Conservation (phyloP, 805 yeast species). For the Yamadazyma philogaea region DNA sequence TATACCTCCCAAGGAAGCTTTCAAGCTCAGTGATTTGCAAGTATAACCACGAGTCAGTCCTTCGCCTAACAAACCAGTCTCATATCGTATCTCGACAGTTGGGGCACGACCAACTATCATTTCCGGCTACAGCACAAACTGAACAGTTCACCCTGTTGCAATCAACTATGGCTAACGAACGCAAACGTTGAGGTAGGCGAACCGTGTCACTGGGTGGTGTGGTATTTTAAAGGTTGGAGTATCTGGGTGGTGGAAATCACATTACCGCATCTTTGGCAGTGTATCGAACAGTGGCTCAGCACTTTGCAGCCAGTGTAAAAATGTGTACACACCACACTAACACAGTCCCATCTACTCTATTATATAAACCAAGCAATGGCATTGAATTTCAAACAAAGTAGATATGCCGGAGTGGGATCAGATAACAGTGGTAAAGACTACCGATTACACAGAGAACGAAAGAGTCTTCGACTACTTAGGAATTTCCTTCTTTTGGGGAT, state of each 20-base stretch:
- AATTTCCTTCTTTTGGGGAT: neutral
- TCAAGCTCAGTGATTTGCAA: too few species aligned
- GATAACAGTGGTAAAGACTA: neutral
- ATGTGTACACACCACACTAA: constrained; percentile 1
- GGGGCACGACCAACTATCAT: too few species aligned
- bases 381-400: neutral
- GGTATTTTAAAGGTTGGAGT: too few species aligned
- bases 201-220: too few species aligned
- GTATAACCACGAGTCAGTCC: too few species aligned
- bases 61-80: too few species aligned
- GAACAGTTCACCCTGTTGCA: too few species aligned
- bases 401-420: constrained; percentile 2
- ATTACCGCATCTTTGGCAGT: neutral
- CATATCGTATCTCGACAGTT: too few species aligned
- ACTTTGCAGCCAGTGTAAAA: neutral
- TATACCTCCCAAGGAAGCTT: too few species aligned
- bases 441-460: neutral
- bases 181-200: too few species aligned
- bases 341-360: neutral
- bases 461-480: constrained; percentile 1
- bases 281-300: constrained; percentile 1
- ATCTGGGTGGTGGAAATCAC: neutral
- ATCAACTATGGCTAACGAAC: too few species aligned
- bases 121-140: too few species aligned
- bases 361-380: neutral